Evolutionary conservation across 108 stramenopile genomes (phyloP), one percentile per base, ranked within the genome.

Genomic region (Pseudonitzschia delicatissima): DNA sequence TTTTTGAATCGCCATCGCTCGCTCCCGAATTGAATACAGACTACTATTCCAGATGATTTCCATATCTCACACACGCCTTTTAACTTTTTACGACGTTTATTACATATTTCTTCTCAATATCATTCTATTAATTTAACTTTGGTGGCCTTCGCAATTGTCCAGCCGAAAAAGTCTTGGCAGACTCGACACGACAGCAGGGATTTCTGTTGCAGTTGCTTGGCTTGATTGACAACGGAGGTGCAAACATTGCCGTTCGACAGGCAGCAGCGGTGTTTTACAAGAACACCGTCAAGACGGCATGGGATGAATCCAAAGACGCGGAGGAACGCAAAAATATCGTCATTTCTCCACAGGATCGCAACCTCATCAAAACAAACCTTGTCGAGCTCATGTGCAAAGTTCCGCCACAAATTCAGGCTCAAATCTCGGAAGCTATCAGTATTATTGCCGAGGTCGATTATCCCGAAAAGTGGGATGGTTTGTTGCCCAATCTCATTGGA

Each of bases 261-360:
- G 72, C 88, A 31, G 96, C 96, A 15, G 96, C 97, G 0, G 91
- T 99, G 20, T 89, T 93, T 66, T 98, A 98, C 84, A 99, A 98
- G 57, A 99, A 98, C 79, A 58, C 97, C 45, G 87, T 97, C 68
- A 97, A 97, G 90, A 90, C 90, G 28, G 85, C 87, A 34, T 99
- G 98, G 98, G 93, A 90, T 59, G 82, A 79, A 51, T 81, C 92
- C 28, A 81, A 83, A 28, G 74, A 76, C 27, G 79, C 71, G n/a
- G 75, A 82, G 15, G 83, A 76, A 12, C 76, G 74, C 11, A 76
- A 78, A 18, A 82, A 73, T 17, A 81, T 82, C 21, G 51, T 62
- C 31, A 72, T 84, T 63, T 71, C 80, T 9, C 68, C 62, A 8
- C 32, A 78, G 1, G 99, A 99, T 70, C 94, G 97, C 20, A 72